phyloP scores from a whole-genome alignment of 2,329 filamentous ascomycete species.

The Ophiostoma sp. region DNA sequence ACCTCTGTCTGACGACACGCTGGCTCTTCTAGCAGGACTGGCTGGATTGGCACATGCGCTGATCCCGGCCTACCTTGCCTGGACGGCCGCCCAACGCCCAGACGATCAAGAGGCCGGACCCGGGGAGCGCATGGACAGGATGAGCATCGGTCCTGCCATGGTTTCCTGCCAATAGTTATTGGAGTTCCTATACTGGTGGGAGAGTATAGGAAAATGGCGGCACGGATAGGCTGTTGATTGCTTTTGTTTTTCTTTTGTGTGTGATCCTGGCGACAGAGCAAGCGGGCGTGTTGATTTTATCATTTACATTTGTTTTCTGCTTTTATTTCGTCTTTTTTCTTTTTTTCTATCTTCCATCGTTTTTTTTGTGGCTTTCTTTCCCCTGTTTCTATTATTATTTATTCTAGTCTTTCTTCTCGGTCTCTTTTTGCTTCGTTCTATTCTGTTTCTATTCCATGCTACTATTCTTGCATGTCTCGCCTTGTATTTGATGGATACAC shows the following conservation, averaged over 20 bases:
- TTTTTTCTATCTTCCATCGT: background rate
- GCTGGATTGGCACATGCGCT: conserved; percentile 9
- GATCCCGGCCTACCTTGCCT: conserved; percentile 18
- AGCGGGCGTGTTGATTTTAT: conserved; percentile 19
- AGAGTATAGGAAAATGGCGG: background rate
- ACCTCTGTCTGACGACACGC: background rate
- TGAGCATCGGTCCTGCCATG: conserved; percentile 12
- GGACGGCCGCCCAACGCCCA: conserved; percentile 14
- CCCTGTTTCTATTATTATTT: background rate
- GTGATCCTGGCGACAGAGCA: conserved; percentile 19
- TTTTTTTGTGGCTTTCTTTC: background rate
- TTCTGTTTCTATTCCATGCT: background rate
- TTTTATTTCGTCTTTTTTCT: background rate
- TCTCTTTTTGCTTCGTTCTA: background rate
- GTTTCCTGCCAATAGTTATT: conserved; percentile 23
- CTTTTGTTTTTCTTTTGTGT: background rate
- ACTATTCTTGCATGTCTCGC: background rate
- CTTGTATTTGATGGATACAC: background rate
- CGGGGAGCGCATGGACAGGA: background rate
- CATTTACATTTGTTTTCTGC: too few species aligned
- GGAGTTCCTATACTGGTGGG: conserved; percentile 17
- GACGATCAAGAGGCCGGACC: background rate
- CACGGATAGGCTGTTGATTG: background rate
- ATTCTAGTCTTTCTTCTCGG: background rate
- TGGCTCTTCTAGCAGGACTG: conserved; percentile 10